Evolutionary conservation across 805 yeast species (phyloP), one percentile per base, ranked within the genome.

Genomic region (Metschnikowia lochheadii): DNA sequence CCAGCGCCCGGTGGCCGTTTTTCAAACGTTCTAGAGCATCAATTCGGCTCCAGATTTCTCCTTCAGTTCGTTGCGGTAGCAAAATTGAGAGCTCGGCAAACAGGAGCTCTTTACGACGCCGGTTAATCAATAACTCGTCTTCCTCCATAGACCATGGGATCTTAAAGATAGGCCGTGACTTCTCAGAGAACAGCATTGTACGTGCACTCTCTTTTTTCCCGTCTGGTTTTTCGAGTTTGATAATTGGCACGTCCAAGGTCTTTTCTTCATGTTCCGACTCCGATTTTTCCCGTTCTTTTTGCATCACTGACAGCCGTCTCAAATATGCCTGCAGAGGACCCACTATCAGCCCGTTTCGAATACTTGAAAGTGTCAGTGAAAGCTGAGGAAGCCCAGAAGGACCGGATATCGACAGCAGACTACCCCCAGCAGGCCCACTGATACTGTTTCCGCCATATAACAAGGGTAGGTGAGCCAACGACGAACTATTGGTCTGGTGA

Each of bases 1-100:
- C 44, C 58, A 51, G 56, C 7, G 56, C 55, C n/a, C 61, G 62
- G 46, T 52, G 59, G 26, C 62, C 62, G 39, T 58, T 55, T 23
- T 56, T 56, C 40, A 58, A 54, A 20, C 61, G 58, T 37, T 57
- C 61, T 8, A 57, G 54, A n/a, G 61, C 61, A 44, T 74, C 79
- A 20, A 86, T 79, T 53, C 94, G 74, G 36, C 77, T 66, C 73
- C 80, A 75, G 40, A 89, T 89, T 57, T 88, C 94, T n/a, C 74
- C 74, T 62, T 86, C 90, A 0, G 94, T 76, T 55, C 89, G 79
- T 50, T 77, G 78, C 14, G 94, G 92, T 40, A 89, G 70, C 47
- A 89, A 67, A 33, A 89, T 83, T 14, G 85, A 77, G 36, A 89
- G 70, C 66, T 89, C 96, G 15, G 84, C 85, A 59, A 85, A 76